A percentile compares a stretch with the other conserved stretches of the same genome.
These are phyloP conservation scores for Striga hermonthica DNA, from an alignment of 305 asterid genomes.

Conservation along the genomic window DNA sequence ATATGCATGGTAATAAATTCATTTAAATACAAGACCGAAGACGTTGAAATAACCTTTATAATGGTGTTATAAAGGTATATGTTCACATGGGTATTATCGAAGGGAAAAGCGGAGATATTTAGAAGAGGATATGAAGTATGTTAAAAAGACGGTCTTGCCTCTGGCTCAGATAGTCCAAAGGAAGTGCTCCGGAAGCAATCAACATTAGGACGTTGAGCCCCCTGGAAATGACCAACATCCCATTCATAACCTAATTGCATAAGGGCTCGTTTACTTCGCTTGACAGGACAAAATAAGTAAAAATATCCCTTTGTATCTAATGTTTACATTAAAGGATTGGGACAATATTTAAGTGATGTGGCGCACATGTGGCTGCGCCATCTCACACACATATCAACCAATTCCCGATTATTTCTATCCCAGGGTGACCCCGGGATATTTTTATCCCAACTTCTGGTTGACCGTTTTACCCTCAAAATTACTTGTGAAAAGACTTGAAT, in stretches of 20 bases:
- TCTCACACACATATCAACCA: too few relatives aligned
- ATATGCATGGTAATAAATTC: conserved; percentile 3
- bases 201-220: conserved; percentile 87
- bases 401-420: too few relatives aligned
- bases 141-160: conserved; percentile 46
- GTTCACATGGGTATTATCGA: conserved; percentile 4
- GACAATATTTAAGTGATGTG: too few relatives aligned
- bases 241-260: conserved; percentile 81
- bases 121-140: conserved; percentile 14
- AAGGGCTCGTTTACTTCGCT: neutral
- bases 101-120: conserved; percentile 23
- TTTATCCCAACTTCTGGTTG: too few relatives aligned
- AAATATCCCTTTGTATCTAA: too few relatives aligned
- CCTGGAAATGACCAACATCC: conserved; percentile 94
- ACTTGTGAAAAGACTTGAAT: too few relatives aligned
- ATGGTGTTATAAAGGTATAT: conserved; percentile 1
- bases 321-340: too few relatives aligned
- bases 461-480: too few relatives aligned
- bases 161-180: conserved; percentile 63
- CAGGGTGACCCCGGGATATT: too few relatives aligned
- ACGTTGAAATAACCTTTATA: too few relatives aligned
- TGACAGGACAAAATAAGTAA: too few relatives aligned
- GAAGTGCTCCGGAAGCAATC: conserved; percentile 91
- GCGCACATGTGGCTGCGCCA: too few relatives aligned
- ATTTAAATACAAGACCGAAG: neutral